Evolutionary conservation across 345 rosid species (phyloP).

Genomic region (Triadica sebifera): DNA sequence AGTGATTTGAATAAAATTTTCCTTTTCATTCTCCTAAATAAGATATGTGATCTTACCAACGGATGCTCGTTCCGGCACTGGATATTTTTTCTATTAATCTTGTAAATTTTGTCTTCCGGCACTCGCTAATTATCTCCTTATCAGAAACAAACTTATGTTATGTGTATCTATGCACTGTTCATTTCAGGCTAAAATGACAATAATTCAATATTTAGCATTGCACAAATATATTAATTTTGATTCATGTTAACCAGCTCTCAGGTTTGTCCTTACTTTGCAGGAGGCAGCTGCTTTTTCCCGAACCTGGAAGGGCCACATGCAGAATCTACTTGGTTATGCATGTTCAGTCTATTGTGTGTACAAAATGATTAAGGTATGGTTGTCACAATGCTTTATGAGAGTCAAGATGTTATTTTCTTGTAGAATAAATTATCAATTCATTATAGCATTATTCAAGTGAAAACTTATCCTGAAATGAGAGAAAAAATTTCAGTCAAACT

Average conservation of each 20-base stretch:
- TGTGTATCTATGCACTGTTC: background rate
- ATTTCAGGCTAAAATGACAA: constrained; percentile 4
- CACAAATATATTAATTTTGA: background rate
- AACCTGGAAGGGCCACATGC: constrained; percentile 97
- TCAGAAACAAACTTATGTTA: background rate
- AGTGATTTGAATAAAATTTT: background rate
- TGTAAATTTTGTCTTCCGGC: background rate
- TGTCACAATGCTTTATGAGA: constrained; percentile 8
- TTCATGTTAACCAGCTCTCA: background rate
- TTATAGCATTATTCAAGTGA: background rate
- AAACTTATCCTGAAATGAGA: background rate
- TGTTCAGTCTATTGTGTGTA: constrained; percentile 90
- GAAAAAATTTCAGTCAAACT: background rate
- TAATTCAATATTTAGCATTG: background rate
- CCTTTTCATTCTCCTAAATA: background rate
- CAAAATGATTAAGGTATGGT: constrained; percentile 89
- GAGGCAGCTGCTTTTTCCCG: constrained; percentile 95
- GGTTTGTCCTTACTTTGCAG: constrained; percentile 39
- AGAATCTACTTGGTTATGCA: constrained; percentile 94
- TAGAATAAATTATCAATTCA: background rate
- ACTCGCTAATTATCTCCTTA: background rate
- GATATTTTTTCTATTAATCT: background rate
- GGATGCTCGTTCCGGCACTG: background rate
- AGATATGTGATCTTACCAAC: background rate
- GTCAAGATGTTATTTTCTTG: background rate